Base-by-base conservation (phyloP, 208 protist genomes). In the Leishmania major region DNA sequence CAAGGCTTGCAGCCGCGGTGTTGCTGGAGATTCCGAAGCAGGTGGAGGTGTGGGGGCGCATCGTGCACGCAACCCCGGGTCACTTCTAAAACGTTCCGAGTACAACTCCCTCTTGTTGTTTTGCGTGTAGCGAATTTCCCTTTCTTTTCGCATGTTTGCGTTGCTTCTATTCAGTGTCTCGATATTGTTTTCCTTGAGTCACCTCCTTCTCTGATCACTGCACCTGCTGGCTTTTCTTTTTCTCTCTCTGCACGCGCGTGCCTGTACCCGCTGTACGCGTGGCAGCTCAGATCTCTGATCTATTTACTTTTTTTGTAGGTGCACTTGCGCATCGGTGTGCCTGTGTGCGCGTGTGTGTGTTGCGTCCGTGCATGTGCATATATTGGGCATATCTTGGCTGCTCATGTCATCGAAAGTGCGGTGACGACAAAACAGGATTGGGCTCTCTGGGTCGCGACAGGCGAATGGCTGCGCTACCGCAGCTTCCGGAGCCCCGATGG, bases 11-110 rank as follows among this genome's bases (percentile, higher is more conserved):
- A n/a, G 81, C 80, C 31, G 88, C 88, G 55, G 85, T 90, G 75
- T 79, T 95, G 73, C 1, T 78, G 55, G 91, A 94, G 84, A 66
- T 96, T 10, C 90, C 89, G 2, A 35, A 7, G 1, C 92, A 96
- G 71, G 82, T 96, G 35, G 78, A 86, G 79, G 55, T 75, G 60
- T 92, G 80, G 80, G 85, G 79, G 1, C 77, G 75, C 31, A 62
- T 60, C 4, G 35, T 28, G 25, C 73, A 62, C 13, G 51, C 51
- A 8, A 22, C 22, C 10, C 57, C 17, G 37, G 60, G 40, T 28
- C 19, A 8, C n/a, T 25, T 40, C 35, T 62, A 40, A 31, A 31
- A 31, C 8, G 71, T 10, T 28, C 17, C 7, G 22, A 4, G 47
- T 19, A 15, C 66, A 37, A 40, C 31, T 25, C 13, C 35, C 4